These are phyloP conservation scores for Xylaria multiplex DNA, from an alignment of 2,329 filamentous ascomycete species.

Conservation along the genomic window DNA sequence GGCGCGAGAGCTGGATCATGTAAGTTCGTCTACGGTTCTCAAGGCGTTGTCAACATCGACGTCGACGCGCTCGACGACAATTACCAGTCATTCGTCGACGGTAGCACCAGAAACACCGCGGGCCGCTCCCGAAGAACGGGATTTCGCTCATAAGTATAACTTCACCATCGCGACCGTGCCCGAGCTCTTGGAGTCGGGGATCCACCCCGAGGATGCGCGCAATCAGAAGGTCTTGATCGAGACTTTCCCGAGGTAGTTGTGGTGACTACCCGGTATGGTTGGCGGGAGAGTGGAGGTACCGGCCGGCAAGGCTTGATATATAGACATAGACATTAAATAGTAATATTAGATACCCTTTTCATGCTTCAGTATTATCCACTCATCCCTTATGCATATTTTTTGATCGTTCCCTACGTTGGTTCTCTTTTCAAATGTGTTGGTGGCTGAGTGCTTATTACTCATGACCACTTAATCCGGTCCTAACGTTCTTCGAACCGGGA, in stretches of 20 bases:
- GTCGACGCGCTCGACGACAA: neutral
- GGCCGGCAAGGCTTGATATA: neutral
- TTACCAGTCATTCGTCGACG: neutral
- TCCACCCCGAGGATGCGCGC: conserved; percentile 37
- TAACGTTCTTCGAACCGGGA: too few relatives aligned
- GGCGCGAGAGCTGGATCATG: conserved; percentile 17
- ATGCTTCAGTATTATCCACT: neutral
- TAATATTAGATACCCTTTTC: conserved; percentile 33
- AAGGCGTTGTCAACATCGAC: conserved; percentile 19
- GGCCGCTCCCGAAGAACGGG: conserved; percentile 28
- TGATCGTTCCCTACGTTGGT: neutral
- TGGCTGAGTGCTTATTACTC: too few relatives aligned
- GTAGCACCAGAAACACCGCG: conserved; percentile 5
- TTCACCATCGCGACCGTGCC: conserved; percentile 31
- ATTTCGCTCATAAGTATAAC: conserved; percentile 37
- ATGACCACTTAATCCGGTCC: too few relatives aligned
- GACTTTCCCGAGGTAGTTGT: conserved; percentile 31
- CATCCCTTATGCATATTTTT: neutral
- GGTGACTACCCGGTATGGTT: neutral
- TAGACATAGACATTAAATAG: conserved; percentile 9
- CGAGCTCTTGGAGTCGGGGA: conserved; percentile 30
- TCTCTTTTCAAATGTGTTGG: too few relatives aligned
- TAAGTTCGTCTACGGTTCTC: conserved; percentile 8
- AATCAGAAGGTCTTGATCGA: conserved; percentile 39
- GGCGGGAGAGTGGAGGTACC: neutral